These are phyloP conservation scores for Casaregolazyma lundiana DNA, from an alignment of 1,139 yeast species.

Conservation along the genomic window DNA sequence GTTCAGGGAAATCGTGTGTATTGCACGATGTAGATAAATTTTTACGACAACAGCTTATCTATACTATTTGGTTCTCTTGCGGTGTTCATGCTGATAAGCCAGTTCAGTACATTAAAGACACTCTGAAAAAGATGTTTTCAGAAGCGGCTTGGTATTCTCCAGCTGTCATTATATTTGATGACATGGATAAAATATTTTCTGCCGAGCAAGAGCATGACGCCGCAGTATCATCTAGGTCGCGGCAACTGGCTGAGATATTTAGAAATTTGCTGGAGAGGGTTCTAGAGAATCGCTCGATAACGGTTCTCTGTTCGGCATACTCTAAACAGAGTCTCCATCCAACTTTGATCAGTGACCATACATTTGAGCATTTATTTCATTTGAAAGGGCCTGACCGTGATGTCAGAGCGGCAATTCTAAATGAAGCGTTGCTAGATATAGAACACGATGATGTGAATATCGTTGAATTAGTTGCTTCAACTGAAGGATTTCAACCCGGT, in stretches of 20 bases:
- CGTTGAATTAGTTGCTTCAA: slow-evolving; percentile 66
- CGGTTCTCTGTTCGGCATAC: slow-evolving; percentile 53
- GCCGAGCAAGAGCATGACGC: slow-evolving; percentile 71
- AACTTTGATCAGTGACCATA: slow-evolving; percentile 59
- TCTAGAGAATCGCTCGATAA: slow-evolving; percentile 43
- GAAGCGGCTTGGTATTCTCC: slow-evolving; percentile 80
- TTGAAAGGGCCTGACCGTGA: slow-evolving; percentile 68
- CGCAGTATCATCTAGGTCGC: slow-evolving; percentile 44
- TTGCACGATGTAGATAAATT: slow-evolving; percentile 41
- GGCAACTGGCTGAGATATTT: slow-evolving; percentile 52
- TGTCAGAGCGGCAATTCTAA: slow-evolving; percentile 51
- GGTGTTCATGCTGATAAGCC: slow-evolving; percentile 54
- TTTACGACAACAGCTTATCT: slow-evolving; percentile 41
- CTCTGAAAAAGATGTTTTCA: slow-evolving; percentile 49
- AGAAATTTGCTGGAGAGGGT: slow-evolving; percentile 38
- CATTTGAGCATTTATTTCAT: slow-evolving; percentile 59
- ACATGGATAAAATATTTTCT: slow-evolving; percentile 69
- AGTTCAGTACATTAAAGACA: slow-evolving; percentile 45
- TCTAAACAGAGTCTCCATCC: slow-evolving; percentile 66
- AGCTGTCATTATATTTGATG: slow-evolving; percentile 68
- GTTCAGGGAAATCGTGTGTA: slow-evolving; percentile 72
- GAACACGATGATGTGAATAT: slow-evolving; percentile 46
- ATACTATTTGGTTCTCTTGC: slow-evolving; percentile 49
- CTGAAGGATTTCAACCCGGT: slow-evolving; percentile 86
- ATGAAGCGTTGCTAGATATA: slow-evolving; percentile 34